These are phyloP conservation scores for Phaseolus coccineus DNA, from an alignment of 331 rosid genomes.

Conservation along the genomic window DNA sequence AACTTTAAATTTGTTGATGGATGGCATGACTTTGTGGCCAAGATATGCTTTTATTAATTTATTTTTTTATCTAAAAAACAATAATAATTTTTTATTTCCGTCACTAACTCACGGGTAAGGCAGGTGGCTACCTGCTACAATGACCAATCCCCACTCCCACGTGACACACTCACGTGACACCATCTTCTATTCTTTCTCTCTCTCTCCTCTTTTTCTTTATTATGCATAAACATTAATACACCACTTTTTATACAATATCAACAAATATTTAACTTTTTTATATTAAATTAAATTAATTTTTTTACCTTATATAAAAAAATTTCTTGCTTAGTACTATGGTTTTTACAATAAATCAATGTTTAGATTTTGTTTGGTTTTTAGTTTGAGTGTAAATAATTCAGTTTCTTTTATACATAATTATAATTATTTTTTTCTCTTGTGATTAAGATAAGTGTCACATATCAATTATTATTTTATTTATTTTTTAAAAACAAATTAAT, in stretches of 20 bases:
- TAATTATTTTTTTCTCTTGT: no score
- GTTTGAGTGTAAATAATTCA: no score
- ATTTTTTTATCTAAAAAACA: not conserved
- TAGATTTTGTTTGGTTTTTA: no score
- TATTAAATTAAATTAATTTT: not conserved
- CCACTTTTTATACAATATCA: not conserved
- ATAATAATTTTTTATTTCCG: not conserved
- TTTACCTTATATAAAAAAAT: no score
- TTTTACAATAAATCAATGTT: no score
- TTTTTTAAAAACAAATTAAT: no score
- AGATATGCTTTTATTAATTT: constrained; percentile 20
- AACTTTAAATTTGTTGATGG: constrained; percentile 48
- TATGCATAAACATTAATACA: not conserved
- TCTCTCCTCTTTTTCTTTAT: not conserved
- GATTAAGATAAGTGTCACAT: no score
- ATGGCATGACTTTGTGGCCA: constrained; percentile 44
- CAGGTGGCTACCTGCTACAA: constrained; percentile 52
- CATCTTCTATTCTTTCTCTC: no score
- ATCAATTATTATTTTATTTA: no score
- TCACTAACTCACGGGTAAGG: constrained; percentile 48
- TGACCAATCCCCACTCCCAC: constrained; percentile 46
- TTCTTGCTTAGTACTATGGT: no score
- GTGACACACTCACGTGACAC: constrained; percentile 44
- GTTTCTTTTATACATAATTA: no score
- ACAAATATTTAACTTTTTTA: not conserved